Base-by-base conservation (phyloP, 306 rosid genomes). In the Arachis stenosperma region DNA sequence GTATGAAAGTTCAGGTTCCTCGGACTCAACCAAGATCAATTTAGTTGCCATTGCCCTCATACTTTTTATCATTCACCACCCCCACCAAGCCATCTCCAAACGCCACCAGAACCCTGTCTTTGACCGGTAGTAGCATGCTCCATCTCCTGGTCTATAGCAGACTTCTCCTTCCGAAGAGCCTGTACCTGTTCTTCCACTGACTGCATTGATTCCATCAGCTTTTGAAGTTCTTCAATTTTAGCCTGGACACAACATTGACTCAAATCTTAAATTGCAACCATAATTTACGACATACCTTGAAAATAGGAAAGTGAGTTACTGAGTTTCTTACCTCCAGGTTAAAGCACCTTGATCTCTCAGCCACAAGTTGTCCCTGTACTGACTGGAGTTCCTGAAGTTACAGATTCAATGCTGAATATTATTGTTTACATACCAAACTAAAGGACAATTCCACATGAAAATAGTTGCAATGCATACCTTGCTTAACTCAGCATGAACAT, bases 301-400 rank as follows among this genome's bases (percentile, higher is more conserved):
- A 70, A 14, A 39, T 52, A 7, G 64, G 42, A 71, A 60, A 55
- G 75, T 50, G 62, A 59, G 61, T 43, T 51, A 46, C 37, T 50
- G 62, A 59, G 61, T 43, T 51, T 52, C 37, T 42, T 60, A 94
- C 99, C 99, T 95, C 99, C 60, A 91, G 78, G 59, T 87, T 91
- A 75, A 91, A 95, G 84, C 98, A 95, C 81, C 99, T 88, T 72
- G 99, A 95, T 83, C 98, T 87, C 86, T 95, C 99, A 52, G 96
- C 86, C 71, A 88, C 84, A 62, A 95, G 90, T 78, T 95, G 98
- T 27, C 89, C 96, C 81, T 91, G 97, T 61, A 95, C 97, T 12
- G 98, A 95, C 44, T 77, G 90, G 73, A 95, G 92, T 79, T 95
- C 99, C 99, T 95, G 92, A 62, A 73, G 61, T 70, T 70, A 78